Conservation (phyloP, 202 grass and related monocot genomes). For the Zizania palustris region DNA sequence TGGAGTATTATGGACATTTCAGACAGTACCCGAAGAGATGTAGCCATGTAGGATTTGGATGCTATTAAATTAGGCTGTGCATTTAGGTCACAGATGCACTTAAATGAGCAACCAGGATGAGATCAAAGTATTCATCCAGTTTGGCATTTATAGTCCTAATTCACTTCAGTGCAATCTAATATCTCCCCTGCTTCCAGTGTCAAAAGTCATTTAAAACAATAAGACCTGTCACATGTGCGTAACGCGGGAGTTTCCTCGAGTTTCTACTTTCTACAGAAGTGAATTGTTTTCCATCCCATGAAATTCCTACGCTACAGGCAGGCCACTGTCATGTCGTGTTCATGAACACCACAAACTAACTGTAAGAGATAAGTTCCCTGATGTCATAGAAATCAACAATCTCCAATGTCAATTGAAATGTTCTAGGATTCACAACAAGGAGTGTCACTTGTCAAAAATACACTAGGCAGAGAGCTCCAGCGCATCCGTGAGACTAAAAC, state of each 20-base stretch:
- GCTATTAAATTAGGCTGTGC: neutral
- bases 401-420: neutral
- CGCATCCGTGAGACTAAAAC: neutral
- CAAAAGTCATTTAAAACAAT: neutral
- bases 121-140: neutral
- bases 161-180: neutral
- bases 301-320: neutral
- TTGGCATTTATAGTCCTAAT: neutral
- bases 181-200: neutral
- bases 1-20: neutral
- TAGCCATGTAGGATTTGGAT: neutral
- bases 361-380: neutral
- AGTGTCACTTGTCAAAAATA: neutral
- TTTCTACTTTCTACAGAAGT: too few species aligned
- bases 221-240: neutral
- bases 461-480: neutral
- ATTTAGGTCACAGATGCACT: neutral
- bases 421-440: too few species aligned
- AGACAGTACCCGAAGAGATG: neutral
- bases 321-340: neutral
- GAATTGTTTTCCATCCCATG: neutral
- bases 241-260: too few species aligned
- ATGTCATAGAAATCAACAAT: neutral
- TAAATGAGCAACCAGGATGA: neutral
- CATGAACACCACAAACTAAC: neutral